Evolutionary conservation across 1,284 basidiomycete species (phyloP).

Genomic region (Marasmius fiardii): DNA sequence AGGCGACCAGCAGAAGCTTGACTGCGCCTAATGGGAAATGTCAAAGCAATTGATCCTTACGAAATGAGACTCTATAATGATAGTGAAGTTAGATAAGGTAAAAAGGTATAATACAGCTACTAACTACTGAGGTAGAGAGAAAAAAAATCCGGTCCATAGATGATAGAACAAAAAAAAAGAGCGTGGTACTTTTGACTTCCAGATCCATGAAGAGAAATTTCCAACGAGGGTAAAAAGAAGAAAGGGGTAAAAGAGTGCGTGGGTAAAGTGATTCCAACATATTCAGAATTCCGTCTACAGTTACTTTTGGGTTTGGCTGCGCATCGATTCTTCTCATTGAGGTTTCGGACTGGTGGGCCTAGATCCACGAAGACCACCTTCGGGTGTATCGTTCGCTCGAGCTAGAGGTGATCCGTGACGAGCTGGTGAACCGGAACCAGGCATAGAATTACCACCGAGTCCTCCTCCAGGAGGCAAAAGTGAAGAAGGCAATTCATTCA

Average conservation of each 20-base stretch:
- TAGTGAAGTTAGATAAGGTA: neutral
- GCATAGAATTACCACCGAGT: constrained; percentile 26
- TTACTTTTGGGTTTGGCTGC: neutral
- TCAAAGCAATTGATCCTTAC: neutral
- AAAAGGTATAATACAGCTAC: neutral
- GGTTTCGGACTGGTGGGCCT: constrained; percentile 37
- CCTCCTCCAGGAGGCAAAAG: constrained; percentile 33
- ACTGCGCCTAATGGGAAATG: neutral
- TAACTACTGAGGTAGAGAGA: neutral
- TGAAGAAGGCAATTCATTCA: constrained; percentile 21
- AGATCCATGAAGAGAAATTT: neutral
- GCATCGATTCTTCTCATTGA: constrained; percentile 4
- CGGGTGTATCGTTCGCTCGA: constrained; percentile 23
- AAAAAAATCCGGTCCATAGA: neutral
- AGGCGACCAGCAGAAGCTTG: neutral
- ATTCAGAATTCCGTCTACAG: neutral
- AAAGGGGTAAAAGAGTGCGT: neutral
- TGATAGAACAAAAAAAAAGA: neutral
- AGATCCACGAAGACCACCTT: constrained; percentile 26
- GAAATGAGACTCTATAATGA: neutral
- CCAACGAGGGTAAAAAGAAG: neutral
- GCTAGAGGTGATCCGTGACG: constrained; percentile 38
- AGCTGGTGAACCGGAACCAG: constrained; percentile 38
- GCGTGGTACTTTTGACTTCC: neutral
- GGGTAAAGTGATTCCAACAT: neutral